Base-by-base conservation (phyloP, 192 early-diverging fungal genomes). In the Podila clonocystis region DNA sequence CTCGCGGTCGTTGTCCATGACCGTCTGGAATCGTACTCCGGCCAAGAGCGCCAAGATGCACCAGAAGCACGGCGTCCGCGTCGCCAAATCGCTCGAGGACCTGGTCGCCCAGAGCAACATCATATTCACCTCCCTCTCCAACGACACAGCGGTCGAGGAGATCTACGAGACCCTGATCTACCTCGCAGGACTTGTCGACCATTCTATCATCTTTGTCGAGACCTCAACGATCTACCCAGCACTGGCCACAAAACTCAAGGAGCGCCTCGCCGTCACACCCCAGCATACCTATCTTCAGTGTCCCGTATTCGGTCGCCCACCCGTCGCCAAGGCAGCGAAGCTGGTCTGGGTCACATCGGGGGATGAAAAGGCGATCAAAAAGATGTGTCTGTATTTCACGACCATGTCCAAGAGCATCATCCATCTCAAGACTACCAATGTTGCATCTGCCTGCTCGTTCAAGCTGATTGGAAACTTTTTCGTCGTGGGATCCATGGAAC, bases 381-480 rank as follows among this genome's bases (percentile, higher is more conserved):
- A 79, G 45, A 34, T 79, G 30, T 72, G 70, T 17, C 45, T 72
- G 1, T 79, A 79, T 26, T 72, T 79, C 38, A 78, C 68, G 4
- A 71, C 68, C 15, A 70, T 78, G 75, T 65, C 61, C 55, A 70
- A 57, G 50, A 59, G 48, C 13, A 80, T 80, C n/a, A 80, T 80
- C 50, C 71, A 80, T 31, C 77, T 73, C 71, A 80, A 80, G 62
- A 80, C 89, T 2, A 38, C 74, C 2, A 84, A 91, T 59, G 82
- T 83, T 2, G 74, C 72, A 22, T 65, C 80, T 2, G 89, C 89
- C 1, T 85, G 87, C 3, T 76, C 67, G 15, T 88, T 90, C 70
- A 94, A 94, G 62, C 80, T 94, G 7, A 73, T 88, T 24, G 92
- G 91, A 55, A 93, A 94, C 65, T 94, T 89, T 62, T 87, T 94